A percentile compares a stretch with the other conserved stretches of the same genome.
These are phyloP conservation scores for Colletotrichum chlorophyti DNA, from an alignment of 2,329 filamentous ascomycete species.

Conservation along the genomic window DNA sequence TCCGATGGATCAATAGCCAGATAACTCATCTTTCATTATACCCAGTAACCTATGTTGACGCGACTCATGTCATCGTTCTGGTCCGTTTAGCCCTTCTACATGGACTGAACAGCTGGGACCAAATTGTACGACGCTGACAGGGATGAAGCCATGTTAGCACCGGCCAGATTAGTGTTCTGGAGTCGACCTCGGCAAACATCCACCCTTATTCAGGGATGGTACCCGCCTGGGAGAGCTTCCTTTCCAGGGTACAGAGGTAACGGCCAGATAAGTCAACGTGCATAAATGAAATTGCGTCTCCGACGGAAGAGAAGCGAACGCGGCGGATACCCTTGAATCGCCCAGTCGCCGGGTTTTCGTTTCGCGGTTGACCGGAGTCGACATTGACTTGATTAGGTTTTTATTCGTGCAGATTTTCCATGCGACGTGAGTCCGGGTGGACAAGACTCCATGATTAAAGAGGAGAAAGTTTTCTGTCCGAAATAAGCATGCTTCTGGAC, in stretches of 20 bases:
- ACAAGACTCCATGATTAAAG: neutral
- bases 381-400: no score
- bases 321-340: no score
- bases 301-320: no score
- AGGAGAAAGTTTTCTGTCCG: neutral
- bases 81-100: neutral
- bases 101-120: neutral
- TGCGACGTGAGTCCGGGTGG: neutral
- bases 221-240: neutral
- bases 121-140: neutral
- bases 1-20: no score
- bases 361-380: neutral
- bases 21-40: no score
- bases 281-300: slow-evolving; percentile 18
- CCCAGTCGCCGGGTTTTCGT: no score
- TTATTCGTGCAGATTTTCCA: no score
- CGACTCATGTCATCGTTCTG: neutral
- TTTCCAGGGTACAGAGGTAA: neutral
- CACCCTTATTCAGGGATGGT: neutral
- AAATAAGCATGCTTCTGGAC: neutral
- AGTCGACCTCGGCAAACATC: slow-evolving; percentile 12
- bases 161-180: no score
- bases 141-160: neutral
- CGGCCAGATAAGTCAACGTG: neutral
- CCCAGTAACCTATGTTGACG: neutral